phyloP scores from a whole-genome alignment of 2,329 filamentous ascomycete genomes.

The Colletotrichum gloeosporioides region DNA sequence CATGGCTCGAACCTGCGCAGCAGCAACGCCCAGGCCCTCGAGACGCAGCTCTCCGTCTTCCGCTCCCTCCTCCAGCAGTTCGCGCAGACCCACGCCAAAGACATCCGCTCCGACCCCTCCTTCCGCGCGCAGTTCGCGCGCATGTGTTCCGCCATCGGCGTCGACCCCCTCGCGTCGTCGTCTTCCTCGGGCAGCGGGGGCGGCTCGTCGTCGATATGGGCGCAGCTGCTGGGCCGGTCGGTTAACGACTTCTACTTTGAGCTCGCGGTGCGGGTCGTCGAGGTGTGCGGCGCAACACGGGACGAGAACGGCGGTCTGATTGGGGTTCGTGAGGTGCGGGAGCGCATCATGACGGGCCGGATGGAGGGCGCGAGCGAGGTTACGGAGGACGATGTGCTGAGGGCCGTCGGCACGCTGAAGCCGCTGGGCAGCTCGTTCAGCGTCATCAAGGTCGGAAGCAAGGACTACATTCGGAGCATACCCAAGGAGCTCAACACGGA shows the following conservation, averaged over 20 bases:
- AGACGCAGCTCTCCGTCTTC: slow-evolving; percentile 95
- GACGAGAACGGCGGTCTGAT: slow-evolving; percentile 93
- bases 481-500: slow-evolving; percentile 96
- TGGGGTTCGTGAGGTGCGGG: slow-evolving; percentile 79
- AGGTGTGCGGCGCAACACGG: slow-evolving; percentile 85
- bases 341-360: slow-evolving; percentile 74
- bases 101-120: slow-evolving; percentile 92
- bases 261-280: slow-evolving; percentile 92
- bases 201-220: slow-evolving; percentile 78
- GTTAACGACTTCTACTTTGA: slow-evolving; percentile 99
- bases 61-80: slow-evolving; percentile 95
- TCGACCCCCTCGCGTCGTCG: slow-evolving; percentile 81
- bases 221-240: slow-evolving; percentile 85
- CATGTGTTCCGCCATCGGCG: slow-evolving; percentile 97
- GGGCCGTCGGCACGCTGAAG: slow-evolving; percentile 84
- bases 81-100: slow-evolving; percentile 90
- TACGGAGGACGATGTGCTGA: slow-evolving; percentile 90
- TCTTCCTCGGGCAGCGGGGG: slow-evolving; percentile 40
- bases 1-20: slow-evolving; percentile 89
- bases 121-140: slow-evolving; percentile 97
- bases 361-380: slow-evolving; percentile 81
- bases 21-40: slow-evolving; percentile 82
- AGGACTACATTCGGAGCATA: slow-evolving; percentile 88
- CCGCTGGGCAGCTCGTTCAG: slow-evolving; percentile 90
- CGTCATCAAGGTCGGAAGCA: slow-evolving; percentile 81